Evolutionary conservation across 2,329 filamentous ascomycete genomes (phyloP).

Genomic region (Xylariaceae sp.): DNA sequence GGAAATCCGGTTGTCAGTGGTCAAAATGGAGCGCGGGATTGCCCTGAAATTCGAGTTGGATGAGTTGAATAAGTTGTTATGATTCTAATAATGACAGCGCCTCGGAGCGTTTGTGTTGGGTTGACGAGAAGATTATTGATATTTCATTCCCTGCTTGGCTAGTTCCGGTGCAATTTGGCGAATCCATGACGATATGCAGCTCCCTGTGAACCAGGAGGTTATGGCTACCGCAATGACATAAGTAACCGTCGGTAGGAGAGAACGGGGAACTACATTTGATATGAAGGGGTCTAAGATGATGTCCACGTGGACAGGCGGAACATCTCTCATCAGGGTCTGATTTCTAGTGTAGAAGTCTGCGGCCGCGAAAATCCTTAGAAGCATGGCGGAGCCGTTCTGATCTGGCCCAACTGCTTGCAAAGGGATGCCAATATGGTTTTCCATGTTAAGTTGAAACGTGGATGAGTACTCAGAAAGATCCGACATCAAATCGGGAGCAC

Average conservation of each 20-base stretch:
- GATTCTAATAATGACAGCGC: conserved; percentile 25
- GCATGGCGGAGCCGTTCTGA: conserved; percentile 49
- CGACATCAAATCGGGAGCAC: conserved; percentile 56
- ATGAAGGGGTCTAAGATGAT: conserved; percentile 82
- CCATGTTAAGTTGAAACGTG: conserved; percentile 38
- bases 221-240: conserved; percentile 63
- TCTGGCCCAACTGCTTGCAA: conserved; percentile 14
- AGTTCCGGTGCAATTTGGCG: conserved; percentile 26
- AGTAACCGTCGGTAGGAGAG: conserved; percentile 63
- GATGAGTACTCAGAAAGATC: conserved; percentile 61
- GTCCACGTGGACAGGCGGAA: conserved; percentile 72
- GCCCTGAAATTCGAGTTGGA: conserved; percentile 7
- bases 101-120: conserved; percentile 18
- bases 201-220: conserved; percentile 41
- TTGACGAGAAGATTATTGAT: conserved; percentile 31
- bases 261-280: conserved; percentile 71
- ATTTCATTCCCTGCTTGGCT: conserved; percentile 35
- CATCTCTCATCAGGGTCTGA: conserved; percentile 65
- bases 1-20: conserved; percentile 1
- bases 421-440: conserved; percentile 5
- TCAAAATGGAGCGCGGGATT: background rate
- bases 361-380: conserved; percentile 68
- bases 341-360: conserved; percentile 83
- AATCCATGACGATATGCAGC: conserved; percentile 33
- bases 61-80: conserved; percentile 19